A percentile compares a stretch with the other conserved stretches of the same genome.
Evolutionary conservation across 345 rosid species (phyloP).

Genomic region (Ceriops tagal): DNA sequence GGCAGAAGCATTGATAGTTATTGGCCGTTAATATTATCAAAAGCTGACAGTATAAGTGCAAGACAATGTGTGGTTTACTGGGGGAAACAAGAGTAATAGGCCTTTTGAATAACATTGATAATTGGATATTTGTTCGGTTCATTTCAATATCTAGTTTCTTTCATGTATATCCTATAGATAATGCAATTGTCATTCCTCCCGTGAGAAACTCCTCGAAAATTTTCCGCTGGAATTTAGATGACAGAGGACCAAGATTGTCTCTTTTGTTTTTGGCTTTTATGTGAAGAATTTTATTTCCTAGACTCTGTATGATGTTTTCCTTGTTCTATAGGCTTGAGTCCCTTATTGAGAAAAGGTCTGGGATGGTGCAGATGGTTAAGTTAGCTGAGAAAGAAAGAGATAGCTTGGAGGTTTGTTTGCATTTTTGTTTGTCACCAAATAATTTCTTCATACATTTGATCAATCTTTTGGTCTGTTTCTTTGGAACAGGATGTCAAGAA

Average conservation of each 20-base stretch:
- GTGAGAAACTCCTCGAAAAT: neutral
- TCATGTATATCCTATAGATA: neutral
- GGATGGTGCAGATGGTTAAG: slow-evolving; percentile 98
- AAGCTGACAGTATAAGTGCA: neutral
- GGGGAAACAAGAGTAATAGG: too few relatives aligned
- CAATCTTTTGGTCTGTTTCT: slow-evolving; percentile 19
- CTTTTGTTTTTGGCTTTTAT: neutral
- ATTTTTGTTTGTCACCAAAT: slow-evolving; percentile 9
- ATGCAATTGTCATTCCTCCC: neutral
- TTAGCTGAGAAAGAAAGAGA: slow-evolving; percentile 96
- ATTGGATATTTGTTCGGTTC: too few relatives aligned
- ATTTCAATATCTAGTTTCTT: neutral
- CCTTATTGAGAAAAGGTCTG: slow-evolving; percentile 82
- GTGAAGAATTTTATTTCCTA: neutral
- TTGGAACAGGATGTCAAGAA: slow-evolving; percentile 71
- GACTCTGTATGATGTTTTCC: neutral
- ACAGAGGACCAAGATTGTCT: neutral
- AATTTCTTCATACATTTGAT: slow-evolving; percentile 6
- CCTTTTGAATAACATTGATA: too few relatives aligned
- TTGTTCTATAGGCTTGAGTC: slow-evolving; percentile 59
- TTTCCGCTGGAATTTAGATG: neutral
- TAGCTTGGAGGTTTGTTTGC: slow-evolving; percentile 72
- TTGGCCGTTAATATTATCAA: neutral
- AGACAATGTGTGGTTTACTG: neutral
- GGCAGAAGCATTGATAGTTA: neutral